phyloP scores from a whole-genome alignment of 495 filamentous ascomycete genomes.

The Neurospora sp. region DNA sequence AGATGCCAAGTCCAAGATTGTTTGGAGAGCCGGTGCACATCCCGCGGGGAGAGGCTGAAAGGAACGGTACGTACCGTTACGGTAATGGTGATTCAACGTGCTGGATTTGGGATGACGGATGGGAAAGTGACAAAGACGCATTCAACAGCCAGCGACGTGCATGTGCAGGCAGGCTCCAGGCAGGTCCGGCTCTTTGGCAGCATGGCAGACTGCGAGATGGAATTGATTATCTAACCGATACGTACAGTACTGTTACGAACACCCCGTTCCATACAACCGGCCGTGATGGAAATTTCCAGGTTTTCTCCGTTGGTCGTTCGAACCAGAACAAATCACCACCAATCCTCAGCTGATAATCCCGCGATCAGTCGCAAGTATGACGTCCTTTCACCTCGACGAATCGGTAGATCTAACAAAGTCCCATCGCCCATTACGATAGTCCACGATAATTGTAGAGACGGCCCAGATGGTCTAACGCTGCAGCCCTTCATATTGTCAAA shows the following conservation, averaged over 20 bases:
- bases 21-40: background rate
- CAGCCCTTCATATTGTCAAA: background rate
- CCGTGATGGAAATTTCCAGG: background rate
- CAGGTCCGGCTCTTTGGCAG: background rate
- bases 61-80: background rate
- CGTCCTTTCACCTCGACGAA: background rate
- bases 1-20: background rate
- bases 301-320: background rate
- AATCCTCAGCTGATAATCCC: background rate
- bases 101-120: background rate
- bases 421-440: background rate
- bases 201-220: background rate
- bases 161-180: background rate
- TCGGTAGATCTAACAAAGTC: background rate
- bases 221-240: background rate
- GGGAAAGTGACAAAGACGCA: background rate
- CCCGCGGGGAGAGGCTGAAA: background rate
- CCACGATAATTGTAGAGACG: background rate
- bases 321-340: background rate
- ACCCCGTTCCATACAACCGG: background rate
- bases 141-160: background rate
- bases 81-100: background rate
- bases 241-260: background rate
- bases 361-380: background rate
- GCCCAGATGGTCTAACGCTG: background rate